A percentile compares a stretch with the other conserved stretches of the same genome.
These are phyloP conservation scores for Pholiota conissans DNA, from an alignment of 768 basidiomycete species.

Conservation along the genomic window DNA sequence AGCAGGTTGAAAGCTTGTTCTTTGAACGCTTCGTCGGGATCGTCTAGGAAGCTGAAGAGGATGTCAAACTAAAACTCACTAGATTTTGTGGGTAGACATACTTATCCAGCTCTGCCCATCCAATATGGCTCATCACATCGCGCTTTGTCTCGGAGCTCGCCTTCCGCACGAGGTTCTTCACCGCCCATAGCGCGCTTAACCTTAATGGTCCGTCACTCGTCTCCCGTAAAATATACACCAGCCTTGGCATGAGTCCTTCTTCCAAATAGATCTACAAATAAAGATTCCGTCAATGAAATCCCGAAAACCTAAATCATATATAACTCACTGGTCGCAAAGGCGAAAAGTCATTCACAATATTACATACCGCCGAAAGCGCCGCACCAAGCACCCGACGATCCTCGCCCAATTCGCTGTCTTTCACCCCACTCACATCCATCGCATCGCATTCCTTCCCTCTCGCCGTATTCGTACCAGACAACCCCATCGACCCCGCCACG, in stretches of 20 bases:
- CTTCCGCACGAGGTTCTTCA: slow-evolving; percentile 81
- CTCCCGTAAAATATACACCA: slow-evolving; percentile 57
- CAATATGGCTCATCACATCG: slow-evolving; percentile 65
- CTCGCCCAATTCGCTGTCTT: slow-evolving; percentile 38
- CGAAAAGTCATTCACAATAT: slow-evolving; percentile 85
- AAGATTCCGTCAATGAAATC: background rate
- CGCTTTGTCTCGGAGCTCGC: slow-evolving; percentile 59
- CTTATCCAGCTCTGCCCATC: slow-evolving; percentile 63
- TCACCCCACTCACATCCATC: slow-evolving; percentile 1
- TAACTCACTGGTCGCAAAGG: slow-evolving; percentile 65
- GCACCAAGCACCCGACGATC: slow-evolving; percentile 72
- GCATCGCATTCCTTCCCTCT: slow-evolving; percentile 27
- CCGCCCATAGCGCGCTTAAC: slow-evolving; percentile 79
- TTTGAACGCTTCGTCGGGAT: slow-evolving; percentile 54
- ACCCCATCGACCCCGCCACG: slow-evolving; percentile 23
- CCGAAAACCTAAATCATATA: slow-evolving; percentile 14
- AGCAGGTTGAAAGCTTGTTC: slow-evolving; percentile 73
- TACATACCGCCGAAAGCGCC: slow-evolving; percentile 76
- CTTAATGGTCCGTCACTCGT: slow-evolving; percentile 55
- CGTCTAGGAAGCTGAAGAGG: slow-evolving; percentile 48
- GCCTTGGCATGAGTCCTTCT: slow-evolving; percentile 62
- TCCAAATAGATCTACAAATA: slow-evolving; percentile 63
- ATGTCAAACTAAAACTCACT: too few species aligned
- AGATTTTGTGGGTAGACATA: too few species aligned
- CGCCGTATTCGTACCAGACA: slow-evolving; percentile 31